Base-by-base conservation (phyloP, 1,139 yeast species). In the Yamadazyma pseudoaaseri region DNA sequence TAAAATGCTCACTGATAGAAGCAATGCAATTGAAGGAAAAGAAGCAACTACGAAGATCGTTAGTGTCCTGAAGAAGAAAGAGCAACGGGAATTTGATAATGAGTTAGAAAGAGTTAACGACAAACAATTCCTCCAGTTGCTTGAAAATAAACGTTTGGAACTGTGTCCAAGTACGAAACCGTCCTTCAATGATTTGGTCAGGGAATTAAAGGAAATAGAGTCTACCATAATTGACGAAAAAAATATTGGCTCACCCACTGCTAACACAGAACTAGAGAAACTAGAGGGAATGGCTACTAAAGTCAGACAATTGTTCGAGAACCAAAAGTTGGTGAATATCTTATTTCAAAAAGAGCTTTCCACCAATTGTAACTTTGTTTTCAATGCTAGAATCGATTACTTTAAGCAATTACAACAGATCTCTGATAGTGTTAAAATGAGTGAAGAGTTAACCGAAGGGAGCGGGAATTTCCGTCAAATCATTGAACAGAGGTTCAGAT, bases 341-440 rank as follows among this genome's bases (percentile, higher is more conserved):
- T 49, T 58, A 3, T 40, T 76, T 13, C 74, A 73, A 38, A 67
- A 60, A 37, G 81, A 74, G 37, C 60, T 77, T 13, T 65, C 77
- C 32, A 67, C 72, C 18, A 62, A 61, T 27, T 69, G 86, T 40
- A 80, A 86, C 44, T 72, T 73, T 18, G 72, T 85, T 1, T 90
- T 81, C 58, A 92, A 92, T 56, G 66, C 81, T 5, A 77, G 94
- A 39, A 73, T 90, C 30, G 86, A 76, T 29, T 92, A 89, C 54
- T 92, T 81, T 60, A 79, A 81, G 46, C 92, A 86, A 43, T 69
- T 92, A 29, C 98, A 92, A 56, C 82, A 73, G 35, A 73, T 90
- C 21, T 87, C 96, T 0, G 97, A 92, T 56, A 80, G 80, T 32
- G 89, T 87, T 12, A 66, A 59, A 39, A 50, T 63, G 14, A 21